Base-by-base conservation (phyloP, 805 yeast species). In the Barnettozyma siamensis region DNA sequence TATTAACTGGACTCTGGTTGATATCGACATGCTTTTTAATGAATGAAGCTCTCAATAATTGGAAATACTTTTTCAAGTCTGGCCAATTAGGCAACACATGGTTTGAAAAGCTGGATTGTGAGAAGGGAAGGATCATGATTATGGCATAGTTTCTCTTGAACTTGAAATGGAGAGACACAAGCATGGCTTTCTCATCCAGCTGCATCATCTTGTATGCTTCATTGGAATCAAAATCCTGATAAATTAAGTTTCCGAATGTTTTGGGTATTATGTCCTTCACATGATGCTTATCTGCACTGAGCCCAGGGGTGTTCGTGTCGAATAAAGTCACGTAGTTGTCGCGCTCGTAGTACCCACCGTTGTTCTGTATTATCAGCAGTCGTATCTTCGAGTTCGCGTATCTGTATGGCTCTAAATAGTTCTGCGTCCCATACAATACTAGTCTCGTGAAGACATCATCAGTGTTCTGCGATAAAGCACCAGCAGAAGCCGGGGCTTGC, bases 231-330 rank as follows among this genome's bases (percentile, higher is more conserved):
- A 57, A 46, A 61, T 57, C 44, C 33, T 56, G 57, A 31, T 51
- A 50, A 13, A 67, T 52, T 3, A 65, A 62, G 13, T 69, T 66
- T 2, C 72, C 70, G 49, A 67, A 67, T 43, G 64, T 62, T 38
- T 63, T 59, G 21, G 66, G 69, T 40, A 60, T 56, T 34, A 67
- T 45, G 34, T 64, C 49, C 3, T 31, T 30, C 1, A 44, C 13
- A 1, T 40, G 15, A 40, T 53, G 55, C 18, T 45, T 41, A 33
- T 47, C 46, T 6, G 33, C 20, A 15, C 32, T 34, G 5, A 37
- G 15, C 31, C 33, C 35, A 23, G 23, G n/a, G 5, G 26, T 6
- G 20, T 32, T 38, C 10, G 62, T 55, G 43, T 67, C 72, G 38
- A 60, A 52, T 9, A 57, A 46, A 0, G 62, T 47, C 30, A 50